Base-by-base conservation (phyloP, 2,329 filamentous ascomycete species). In the Helicocarpus griseus region DNA sequence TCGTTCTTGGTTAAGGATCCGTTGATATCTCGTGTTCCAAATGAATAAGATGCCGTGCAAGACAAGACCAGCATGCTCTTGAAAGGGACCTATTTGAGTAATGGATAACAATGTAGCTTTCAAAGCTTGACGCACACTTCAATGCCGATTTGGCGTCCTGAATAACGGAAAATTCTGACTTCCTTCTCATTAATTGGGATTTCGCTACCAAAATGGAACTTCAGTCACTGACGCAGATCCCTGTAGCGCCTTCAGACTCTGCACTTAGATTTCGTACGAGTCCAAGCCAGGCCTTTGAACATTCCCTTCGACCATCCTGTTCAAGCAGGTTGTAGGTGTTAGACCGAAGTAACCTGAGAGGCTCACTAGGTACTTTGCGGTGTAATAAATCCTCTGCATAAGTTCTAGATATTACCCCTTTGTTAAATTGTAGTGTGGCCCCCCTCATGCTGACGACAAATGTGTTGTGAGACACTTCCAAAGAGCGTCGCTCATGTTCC, bases 401-500 rank as follows among this genome's bases (percentile, higher is more conserved):
- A 28, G 24, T 5, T n/a, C 28, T 22, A 22, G 26, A 48, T 9
- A 48, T 17, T 28, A 33, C 45, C 21, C 21, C 45, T 28, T 33
- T 48, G 45, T 48, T 48, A 17, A 48, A 31, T 29, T 48, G 45
- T 11, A 48, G 28, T 21, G 31, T 33, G n/a, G 45, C 35, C 19
- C 45, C 45, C 31, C 35, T 48, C 45, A 48, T 48, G 28, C 45
- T 36, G 45, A 48, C 31, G 31, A 48, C 45, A 5, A 33, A 48
- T 21, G 28, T 17, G 31, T 8, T 22, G 45, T 48, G 45, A 22
- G 45, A 48, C 24, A 33, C 26, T 21, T n/a, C 14, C 24, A 28
- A 14, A 13, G 45, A 8, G 8, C n/a, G n/a, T 48, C 26, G 45
- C 24, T 48, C 45, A 17, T 48, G 29, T 36, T 48, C 35, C 5